Conservation (phyloP, 1,139 yeast genomes). For the Candida smagusa region DNA sequence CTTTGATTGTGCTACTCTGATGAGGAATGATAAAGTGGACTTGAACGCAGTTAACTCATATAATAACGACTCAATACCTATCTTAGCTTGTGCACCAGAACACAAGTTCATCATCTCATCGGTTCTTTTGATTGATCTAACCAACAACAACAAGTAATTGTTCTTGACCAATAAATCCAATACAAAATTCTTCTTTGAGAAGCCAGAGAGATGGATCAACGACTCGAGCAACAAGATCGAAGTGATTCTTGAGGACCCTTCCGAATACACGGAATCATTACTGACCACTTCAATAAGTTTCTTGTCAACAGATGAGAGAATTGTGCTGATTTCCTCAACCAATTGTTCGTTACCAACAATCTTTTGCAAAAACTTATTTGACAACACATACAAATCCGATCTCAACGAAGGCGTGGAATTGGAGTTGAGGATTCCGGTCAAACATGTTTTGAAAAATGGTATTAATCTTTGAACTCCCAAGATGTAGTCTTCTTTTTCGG, state of each 20-base stretch:
- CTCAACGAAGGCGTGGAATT: constrained; percentile 66
- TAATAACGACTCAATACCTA: constrained; percentile 51
- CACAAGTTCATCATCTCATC: constrained; percentile 58
- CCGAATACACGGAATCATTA: constrained; percentile 78
- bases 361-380: constrained; percentile 62
- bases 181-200: constrained; percentile 51
- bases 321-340: constrained; percentile 46
- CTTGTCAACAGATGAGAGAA: constrained; percentile 58
- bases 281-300: constrained; percentile 63
- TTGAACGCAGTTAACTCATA: constrained; percentile 78
- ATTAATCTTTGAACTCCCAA: constrained; percentile 48
- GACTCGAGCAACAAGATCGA: constrained; percentile 73
- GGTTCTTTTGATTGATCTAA: constrained; percentile 64
- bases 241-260: constrained; percentile 74
- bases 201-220: constrained; percentile 55
- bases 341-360: constrained; percentile 36
- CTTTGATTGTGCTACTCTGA: constrained; percentile 73
- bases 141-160: constrained; percentile 62
- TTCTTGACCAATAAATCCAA: constrained; percentile 60
- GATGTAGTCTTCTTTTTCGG: constrained; percentile 24
- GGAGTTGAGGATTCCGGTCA: constrained; percentile 70
- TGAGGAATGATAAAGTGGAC: constrained; percentile 63
- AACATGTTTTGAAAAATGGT: constrained; percentile 69
- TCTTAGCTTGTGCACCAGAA: constrained; percentile 22
- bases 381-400: constrained; percentile 73